Base-by-base conservation (phyloP, 805 yeast species). In the Ogataea ganodermae region DNA sequence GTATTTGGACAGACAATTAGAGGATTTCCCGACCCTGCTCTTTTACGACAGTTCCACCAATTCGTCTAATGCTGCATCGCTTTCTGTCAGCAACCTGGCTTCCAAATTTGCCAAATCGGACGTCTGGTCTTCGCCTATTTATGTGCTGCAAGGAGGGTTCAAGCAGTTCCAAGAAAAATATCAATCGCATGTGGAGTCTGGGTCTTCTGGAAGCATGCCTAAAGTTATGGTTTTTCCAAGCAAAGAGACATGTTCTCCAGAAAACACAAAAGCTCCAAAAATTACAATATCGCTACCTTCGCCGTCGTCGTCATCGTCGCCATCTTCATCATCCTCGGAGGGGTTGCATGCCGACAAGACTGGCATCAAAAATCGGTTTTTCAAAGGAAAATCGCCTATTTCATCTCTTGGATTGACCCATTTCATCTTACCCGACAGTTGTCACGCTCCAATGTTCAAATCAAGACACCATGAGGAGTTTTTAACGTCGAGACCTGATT, bases 401-500 rank as follows among this genome's bases (percentile, higher is more conserved):
- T 49, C 54, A 10, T 45, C 76, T 1, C 75, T 76, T 5, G 69
- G 71, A 1, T 63, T 79, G 22, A 73, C 83, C 3, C 77, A 80
- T 53, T 83, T 83, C 56, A 69, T 71, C 28, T 68, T 83, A 28
- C 88, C 88, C 1, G 69, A 67, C 17, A 62, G 57, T 41, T 69
- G 66, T 18, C 61, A 46, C 51, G 59, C 57, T 52, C 81, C 75
- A 53, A 67, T 78, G 27, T 75, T 75, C 61, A 72, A 72, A 53
- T 68, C 74, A 6, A 61, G 76, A 35, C 78, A 74, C 70, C 79
- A 81, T 50, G 88, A 83, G 58, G 86, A 83, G 56, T 49, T 68
- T 9, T 39, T 68, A 21, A 46, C 63, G 5, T 27, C 53, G 5
- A 54, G 53, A 28, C 57, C 66, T 0, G 72, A 67, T 45, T 35